Percentiles rank a stretch among this genome's conserved stretches.
Conservation (phyloP, 352 stramenopile species). For the Pythium brassicae region DNA sequence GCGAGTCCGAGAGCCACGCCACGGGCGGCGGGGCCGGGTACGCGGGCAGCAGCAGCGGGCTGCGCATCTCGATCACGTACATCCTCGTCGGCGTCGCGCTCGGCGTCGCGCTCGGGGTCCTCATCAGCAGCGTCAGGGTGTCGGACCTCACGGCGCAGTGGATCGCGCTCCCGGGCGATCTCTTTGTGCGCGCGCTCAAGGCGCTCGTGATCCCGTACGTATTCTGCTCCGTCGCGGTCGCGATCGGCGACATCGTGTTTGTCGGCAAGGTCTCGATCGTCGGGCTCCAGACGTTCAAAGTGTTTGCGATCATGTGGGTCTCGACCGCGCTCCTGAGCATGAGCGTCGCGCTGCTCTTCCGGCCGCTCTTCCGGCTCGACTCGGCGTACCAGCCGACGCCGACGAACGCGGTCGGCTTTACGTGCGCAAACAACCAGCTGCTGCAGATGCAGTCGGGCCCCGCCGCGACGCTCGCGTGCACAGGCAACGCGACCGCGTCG, state of each 20-base stretch:
- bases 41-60: slow-evolving; percentile 22
- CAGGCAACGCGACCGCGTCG: slow-evolving; percentile 4
- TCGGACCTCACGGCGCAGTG: slow-evolving; percentile 38
- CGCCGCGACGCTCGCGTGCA: background rate
- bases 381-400: slow-evolving; percentile 11
- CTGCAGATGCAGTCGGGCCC: slow-evolving; percentile 7
- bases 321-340: slow-evolving; percentile 45
- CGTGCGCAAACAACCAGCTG: slow-evolving; percentile 38
- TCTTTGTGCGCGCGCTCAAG: slow-evolving; percentile 76
- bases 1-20: background rate
- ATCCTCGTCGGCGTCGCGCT: slow-evolving; percentile 47
- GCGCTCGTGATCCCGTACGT: slow-evolving; percentile 77
- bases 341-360: slow-evolving; percentile 49
- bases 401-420: slow-evolving; percentile 40
- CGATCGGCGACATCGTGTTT: slow-evolving; percentile 71
- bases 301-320: slow-evolving; percentile 59
- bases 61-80: slow-evolving; percentile 46
- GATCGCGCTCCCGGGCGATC: slow-evolving; percentile 65
- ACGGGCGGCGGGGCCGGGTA: background rate
- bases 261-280: slow-evolving; percentile 71
- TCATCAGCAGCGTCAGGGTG: slow-evolving; percentile 37
- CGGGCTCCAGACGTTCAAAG: slow-evolving; percentile 53
- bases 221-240: slow-evolving; percentile 75
- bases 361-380: slow-evolving; percentile 42
- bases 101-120: slow-evolving; percentile 45